Base-by-base conservation (phyloP, 129 eudicot species). In the Apium graveolens region DNA sequence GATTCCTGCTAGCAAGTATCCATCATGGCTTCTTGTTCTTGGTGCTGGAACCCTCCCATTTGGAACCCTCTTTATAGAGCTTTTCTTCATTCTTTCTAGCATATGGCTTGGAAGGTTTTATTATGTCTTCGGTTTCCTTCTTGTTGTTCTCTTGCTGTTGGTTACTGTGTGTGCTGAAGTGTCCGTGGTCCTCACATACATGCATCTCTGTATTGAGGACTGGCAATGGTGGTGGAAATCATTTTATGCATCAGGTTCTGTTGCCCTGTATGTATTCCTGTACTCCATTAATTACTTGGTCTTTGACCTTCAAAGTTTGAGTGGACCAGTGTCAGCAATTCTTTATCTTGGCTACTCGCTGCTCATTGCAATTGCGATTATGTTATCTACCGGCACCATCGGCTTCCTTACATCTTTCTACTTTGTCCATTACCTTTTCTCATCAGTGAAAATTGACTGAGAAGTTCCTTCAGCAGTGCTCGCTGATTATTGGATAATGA, bases 201-300 rank as follows among this genome's bases (percentile, higher is more conserved):
- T 86, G 89, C 86, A 86, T 84, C 92, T 88, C 76, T 84, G 92
- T 78, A 87, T 86, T n/a, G 93, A 89, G 83, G 93, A 89, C 73
- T 89, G 93, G 93, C 90, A 86, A 85, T 89, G 93, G 93, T 89
- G 93, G 93, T 89, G 93, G 93, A 89, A 89, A 74, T 88, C 93
- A n/a, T 89, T 89, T 82, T 89, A 82, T 53, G 90, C 93, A 42
- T 86, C 90, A 0, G 93, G 93, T 29, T 89, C 93, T 11, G 93
- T 89, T 31, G 80, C 90, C 6, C 80, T 89, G 34, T 89, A 89
- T 4, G 90, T 89, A 24, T 88, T 88, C 81, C 83, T 88, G 66
- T 88, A 88, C 83, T 86, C 92, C 49, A 82, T 88, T 75, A 84
- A 89, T 82, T 89, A 89, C 83, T 70, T 89, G 86, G 83, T 89